Percentiles rank a stretch among this genome's conserved stretches.
Evolutionary conservation across 1,284 basidiomycete species (phyloP).

Genomic region (Ganoderma sinense): DNA sequence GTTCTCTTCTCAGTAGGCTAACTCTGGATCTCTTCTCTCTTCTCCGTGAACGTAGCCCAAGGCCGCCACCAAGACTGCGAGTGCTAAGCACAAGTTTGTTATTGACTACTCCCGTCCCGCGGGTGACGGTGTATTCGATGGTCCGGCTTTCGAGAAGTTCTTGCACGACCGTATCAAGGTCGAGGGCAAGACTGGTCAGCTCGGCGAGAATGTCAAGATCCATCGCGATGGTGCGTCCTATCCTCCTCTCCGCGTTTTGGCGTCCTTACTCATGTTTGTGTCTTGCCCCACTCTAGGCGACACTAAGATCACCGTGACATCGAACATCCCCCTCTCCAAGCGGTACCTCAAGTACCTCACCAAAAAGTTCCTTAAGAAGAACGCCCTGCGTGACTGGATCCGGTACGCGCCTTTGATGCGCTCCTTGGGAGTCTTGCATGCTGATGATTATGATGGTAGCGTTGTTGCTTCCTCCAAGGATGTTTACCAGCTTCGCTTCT

Average conservation of each 20-base stretch:
- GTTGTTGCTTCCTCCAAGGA: conserved; percentile 92
- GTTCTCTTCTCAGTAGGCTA: conserved; percentile 92
- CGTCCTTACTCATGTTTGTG: background rate
- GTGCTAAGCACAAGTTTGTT: conserved; percentile 89
- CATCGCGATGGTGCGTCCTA: conserved; percentile 75
- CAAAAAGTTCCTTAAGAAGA: conserved; percentile 97
- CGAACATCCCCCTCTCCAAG: conserved; percentile 90
- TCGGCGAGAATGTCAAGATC: conserved; percentile 88
- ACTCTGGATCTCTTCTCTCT: conserved; percentile 49
- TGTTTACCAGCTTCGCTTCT: conserved; percentile 91
- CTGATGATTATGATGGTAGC: conserved; percentile 41
- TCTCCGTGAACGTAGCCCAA: conserved; percentile 62
- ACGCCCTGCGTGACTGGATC: conserved; percentile 86
- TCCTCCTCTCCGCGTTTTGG: conserved; percentile 2
- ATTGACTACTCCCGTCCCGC: conserved; percentile 96
- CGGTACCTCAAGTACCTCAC: conserved; percentile 94
- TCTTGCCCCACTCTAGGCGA: conserved; percentile 51
- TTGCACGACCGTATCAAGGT: conserved; percentile 95
- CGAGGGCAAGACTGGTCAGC: conserved; percentile 80
- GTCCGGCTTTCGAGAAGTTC: conserved; percentile 92
- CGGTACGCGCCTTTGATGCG: conserved; percentile 51
- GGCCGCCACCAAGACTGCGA: conserved; percentile 70
- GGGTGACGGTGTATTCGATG: conserved; percentile 90
- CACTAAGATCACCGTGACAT: conserved; percentile 82
- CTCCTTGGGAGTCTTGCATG: background rate